These are phyloP conservation scores for Quercus bicolor DNA, from an alignment of 306 rosid species.

Conservation along the genomic window DNA sequence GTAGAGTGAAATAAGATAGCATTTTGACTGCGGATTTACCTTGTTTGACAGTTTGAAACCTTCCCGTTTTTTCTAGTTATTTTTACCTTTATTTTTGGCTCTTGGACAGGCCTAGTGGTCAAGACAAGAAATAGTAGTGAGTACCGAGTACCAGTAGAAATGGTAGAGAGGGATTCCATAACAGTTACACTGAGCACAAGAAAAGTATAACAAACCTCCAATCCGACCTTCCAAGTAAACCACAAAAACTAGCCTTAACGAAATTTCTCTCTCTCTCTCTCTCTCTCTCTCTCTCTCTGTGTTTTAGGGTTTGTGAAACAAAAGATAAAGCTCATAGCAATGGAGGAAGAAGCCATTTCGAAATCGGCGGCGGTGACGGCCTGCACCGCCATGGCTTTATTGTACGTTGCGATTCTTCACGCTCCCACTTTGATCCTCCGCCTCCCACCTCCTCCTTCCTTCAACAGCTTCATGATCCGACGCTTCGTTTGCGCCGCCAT, in stretches of 20 bases:
- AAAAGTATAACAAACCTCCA: not conserved
- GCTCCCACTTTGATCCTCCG: slow-evolving; percentile 78
- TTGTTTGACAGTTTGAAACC: too few species aligned
- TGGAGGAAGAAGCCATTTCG: slow-evolving; percentile 52
- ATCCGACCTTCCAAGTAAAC: too few species aligned
- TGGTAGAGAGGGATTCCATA: not conserved
- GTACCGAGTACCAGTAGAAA: not conserved
- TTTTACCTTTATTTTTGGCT: too few species aligned
- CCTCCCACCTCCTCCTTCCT: slow-evolving; percentile 71
- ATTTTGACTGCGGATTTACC: too few species aligned
- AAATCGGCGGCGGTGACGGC: slow-evolving; percentile 43
- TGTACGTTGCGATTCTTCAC: slow-evolving; percentile 68
- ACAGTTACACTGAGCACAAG: not conserved
- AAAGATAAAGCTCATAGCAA: slow-evolving; percentile 9
- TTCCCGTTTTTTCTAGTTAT: too few species aligned
- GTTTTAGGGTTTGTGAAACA: not conserved
- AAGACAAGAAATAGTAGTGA: not conserved
- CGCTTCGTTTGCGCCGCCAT: slow-evolving; percentile 76
- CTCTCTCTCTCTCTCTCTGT: not conserved
- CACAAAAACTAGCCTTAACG: not conserved
- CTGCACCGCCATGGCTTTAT: slow-evolving; percentile 60
- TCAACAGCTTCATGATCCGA: slow-evolving; percentile 52
- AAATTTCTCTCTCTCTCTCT: not conserved
- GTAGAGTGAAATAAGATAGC: too few species aligned
- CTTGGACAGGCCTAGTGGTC: too few species aligned